Evolutionary conservation across 2,329 filamentous ascomycete species (phyloP).

Genomic region (Ophiosphaerella narmari): DNA sequence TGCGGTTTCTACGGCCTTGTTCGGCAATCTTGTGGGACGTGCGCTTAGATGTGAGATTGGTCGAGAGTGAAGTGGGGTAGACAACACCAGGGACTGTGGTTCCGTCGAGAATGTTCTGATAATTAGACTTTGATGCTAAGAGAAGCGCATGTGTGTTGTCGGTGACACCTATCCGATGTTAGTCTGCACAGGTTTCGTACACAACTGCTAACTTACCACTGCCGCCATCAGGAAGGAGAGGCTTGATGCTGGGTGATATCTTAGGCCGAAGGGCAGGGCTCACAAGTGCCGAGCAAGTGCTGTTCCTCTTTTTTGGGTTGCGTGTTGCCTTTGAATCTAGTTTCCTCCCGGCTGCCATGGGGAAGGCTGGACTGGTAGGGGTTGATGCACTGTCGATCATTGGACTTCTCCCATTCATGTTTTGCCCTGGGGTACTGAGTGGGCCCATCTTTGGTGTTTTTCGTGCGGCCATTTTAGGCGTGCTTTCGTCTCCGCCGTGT

Average conservation of each 20-base stretch:
- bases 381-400: conserved; percentile 59
- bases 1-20: conserved; percentile 91
- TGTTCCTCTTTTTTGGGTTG: conserved; percentile 56
- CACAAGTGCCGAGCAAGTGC: conserved; percentile 66
- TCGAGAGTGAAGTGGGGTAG: conserved; percentile 88
- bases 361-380: conserved; percentile 49
- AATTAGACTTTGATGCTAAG: conserved; percentile 93
- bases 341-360: conserved; percentile 34
- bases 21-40: conserved; percentile 98
- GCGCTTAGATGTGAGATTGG: conserved; percentile 92
- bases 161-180: conserved; percentile 48
- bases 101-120: conserved; percentile 94
- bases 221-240: conserved; percentile 72
- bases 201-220: conserved; percentile 49
- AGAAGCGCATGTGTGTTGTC: conserved; percentile 71
- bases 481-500: conserved; percentile 55
- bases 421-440: conserved; percentile 53
- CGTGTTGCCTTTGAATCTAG: conserved; percentile 32
- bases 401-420: conserved; percentile 50
- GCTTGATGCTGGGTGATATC: conserved; percentile 94
- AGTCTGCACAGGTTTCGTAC: conserved; percentile 4
- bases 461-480: conserved; percentile 65
- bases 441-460: conserved; percentile 69
- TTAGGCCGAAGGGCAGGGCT: conserved; percentile 85
- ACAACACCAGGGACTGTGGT: conserved; percentile 87